A percentile compares a stretch with the other conserved stretches of the same genome.
phyloP scores from a whole-genome alignment of 1,284 basidiomycete genomes.

The Apiotrichum gracile region DNA sequence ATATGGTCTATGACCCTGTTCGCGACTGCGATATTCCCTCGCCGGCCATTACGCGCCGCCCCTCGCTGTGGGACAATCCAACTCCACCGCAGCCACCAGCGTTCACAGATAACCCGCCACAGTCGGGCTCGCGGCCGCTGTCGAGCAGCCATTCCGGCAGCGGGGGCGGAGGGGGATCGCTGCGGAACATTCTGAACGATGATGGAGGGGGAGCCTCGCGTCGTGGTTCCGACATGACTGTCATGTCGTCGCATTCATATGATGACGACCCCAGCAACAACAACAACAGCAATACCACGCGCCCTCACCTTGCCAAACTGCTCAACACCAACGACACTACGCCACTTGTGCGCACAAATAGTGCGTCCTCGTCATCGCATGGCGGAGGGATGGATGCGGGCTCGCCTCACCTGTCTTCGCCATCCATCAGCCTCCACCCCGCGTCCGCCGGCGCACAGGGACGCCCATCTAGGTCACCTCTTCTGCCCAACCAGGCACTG shows the following conservation, averaged over 20 bases:
- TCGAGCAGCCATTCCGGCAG: not conserved
- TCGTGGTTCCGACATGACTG: slow-evolving; percentile 10
- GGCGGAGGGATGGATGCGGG: not conserved
- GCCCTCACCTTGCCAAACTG: slow-evolving; percentile 22
- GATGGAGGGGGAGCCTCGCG: slow-evolving; percentile 3
- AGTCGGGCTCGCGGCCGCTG: not conserved
- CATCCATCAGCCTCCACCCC: slow-evolving; percentile 8
- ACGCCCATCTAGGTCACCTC: slow-evolving; percentile 7
- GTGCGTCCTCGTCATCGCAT: slow-evolving; percentile 2
- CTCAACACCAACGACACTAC: slow-evolving; percentile 29
- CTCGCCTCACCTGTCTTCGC: slow-evolving; percentile 10
- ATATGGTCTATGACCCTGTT: slow-evolving; percentile 45
- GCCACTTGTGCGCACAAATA: slow-evolving; percentile 1
- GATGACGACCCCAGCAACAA: slow-evolving; percentile 11
- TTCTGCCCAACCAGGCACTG: slow-evolving; percentile 2
- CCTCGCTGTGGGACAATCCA: slow-evolving; percentile 10
- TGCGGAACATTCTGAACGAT: slow-evolving; percentile 12
- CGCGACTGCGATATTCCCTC: slow-evolving; percentile 42
- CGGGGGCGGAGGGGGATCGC: slow-evolving; percentile 2
- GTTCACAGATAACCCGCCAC: slow-evolving; percentile 1
- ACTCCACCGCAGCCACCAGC: slow-evolving; percentile 6
- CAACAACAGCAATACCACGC: slow-evolving; percentile 4
- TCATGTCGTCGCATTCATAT: slow-evolving; percentile 2
- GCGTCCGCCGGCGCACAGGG: not conserved
- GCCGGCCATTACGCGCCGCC: slow-evolving; percentile 21